Evolutionary conservation across 2,329 filamentous ascomycete genomes (phyloP).

Genomic region (Fragosphaeria purpurea): DNA sequence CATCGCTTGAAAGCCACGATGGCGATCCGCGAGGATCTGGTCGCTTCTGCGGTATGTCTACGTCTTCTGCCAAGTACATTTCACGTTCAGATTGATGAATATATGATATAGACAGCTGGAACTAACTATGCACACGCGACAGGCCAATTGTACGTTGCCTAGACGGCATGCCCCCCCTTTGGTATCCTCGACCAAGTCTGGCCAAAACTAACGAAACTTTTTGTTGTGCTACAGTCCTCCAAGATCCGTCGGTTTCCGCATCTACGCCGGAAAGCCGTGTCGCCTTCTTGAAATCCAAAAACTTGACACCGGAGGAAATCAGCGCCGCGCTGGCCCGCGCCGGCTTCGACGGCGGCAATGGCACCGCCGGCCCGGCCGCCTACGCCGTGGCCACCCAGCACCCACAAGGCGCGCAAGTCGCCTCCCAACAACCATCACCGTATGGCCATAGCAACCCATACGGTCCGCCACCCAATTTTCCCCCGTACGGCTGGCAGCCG

Average conservation of each 20-base stretch:
- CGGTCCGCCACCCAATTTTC: constrained; percentile 35
- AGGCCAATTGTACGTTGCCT: constrained; percentile 17
- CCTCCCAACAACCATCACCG: constrained; percentile 28
- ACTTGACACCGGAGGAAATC: constrained; percentile 92
- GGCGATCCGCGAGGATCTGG: constrained; percentile 89
- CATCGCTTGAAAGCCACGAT: constrained; percentile 28
- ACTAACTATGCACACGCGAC: neutral
- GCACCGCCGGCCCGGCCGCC: constrained; percentile 26
- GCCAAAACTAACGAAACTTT: neutral
- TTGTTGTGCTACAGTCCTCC: constrained; percentile 57
- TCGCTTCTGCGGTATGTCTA: constrained; percentile 63
- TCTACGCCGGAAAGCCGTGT: constrained; percentile 90
- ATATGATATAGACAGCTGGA: neutral
- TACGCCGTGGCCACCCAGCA: constrained; percentile 23
- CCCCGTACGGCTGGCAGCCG: constrained; percentile 43
- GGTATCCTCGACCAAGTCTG: constrained; percentile 2
- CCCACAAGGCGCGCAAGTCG: constrained; percentile 17
- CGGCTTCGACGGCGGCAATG: constrained; percentile 39
- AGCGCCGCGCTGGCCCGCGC: constrained; percentile 71
- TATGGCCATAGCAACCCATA: constrained; percentile 37
- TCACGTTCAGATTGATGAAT: neutral
- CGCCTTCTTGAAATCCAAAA: constrained; percentile 91
- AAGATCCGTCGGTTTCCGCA: constrained; percentile 82
- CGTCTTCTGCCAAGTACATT: neutral
- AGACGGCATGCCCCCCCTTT: constrained; percentile 14